Evolutionary conservation across 2,329 filamentous ascomycete genomes (phyloP), one percentile per base, ranked within the genome.

Genomic region (Alternaria tenuissima): DNA sequence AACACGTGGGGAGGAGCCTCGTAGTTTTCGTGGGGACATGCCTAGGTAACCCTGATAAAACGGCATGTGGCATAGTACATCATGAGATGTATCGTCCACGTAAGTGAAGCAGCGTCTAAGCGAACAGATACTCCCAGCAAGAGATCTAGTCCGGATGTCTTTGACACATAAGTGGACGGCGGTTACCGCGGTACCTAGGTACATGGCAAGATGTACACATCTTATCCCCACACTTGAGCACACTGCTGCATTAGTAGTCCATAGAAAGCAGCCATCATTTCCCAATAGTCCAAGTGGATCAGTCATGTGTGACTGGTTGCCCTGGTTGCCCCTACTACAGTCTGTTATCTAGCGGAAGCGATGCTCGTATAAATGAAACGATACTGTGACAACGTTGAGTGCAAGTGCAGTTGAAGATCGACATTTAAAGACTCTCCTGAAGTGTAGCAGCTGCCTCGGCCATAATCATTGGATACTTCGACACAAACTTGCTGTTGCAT

Each of bases 1-100:
- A 54, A 54, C 52, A 54, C 52, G 52, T 54, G 30, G 52, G 41
- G 38, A 36, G 46, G 34, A 54, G 41, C 39, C 30, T 34, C 26
- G 26, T 24, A n/a, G 26, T 24, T 43, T 18, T 41, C 18, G 38
- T 41, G 18, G 38, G 38, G 38, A 52, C 34, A 14, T 48, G 28
- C 30, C 46, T 48, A 38, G 46, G 46, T 11, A 26, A 30, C 49
- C 34, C 34, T 41, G 14, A 14, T 26, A 52, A 41, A 41, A 41
- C 34, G 36, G 20, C 36, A 41, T 20, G 49, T 41, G 36, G 16
- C 20, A 49, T 12, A 24, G 8, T 49, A 49, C 46, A 49, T 49
- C 20, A 26, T 4, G 2, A 36, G 46, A 49, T 24, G 32, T 26
- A 36, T 49, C 20, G 7, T 38, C 34, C n/a, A 24, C 22, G 7